phyloP scores from a whole-genome alignment of 176 grass and related monocot genomes.

The Juncus effusus region DNA sequence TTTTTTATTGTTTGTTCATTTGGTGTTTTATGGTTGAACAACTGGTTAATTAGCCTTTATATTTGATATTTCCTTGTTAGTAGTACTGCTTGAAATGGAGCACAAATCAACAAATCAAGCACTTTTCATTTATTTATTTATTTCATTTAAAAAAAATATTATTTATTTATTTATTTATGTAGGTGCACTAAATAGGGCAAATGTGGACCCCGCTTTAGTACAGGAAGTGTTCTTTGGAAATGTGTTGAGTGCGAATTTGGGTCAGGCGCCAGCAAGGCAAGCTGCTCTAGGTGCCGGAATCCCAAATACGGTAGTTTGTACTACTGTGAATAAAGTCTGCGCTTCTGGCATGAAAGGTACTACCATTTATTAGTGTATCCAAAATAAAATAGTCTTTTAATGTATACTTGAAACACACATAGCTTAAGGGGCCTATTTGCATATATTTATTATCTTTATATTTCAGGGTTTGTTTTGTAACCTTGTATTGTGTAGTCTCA shows the following conservation, averaged over 20 bases:
- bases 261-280: slow-evolving; percentile 83
- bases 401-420: too few species aligned
- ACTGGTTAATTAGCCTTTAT: too few species aligned
- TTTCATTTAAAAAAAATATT: background rate
- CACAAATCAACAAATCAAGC: too few species aligned
- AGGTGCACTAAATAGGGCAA: slow-evolving; percentile 75
- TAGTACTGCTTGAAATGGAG: too few species aligned
- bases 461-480: background rate
- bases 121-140: too few species aligned
- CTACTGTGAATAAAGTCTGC: slow-evolving; percentile 83
- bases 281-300: slow-evolving; percentile 85
- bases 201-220: slow-evolving; percentile 67
- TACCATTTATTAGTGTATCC: background rate
- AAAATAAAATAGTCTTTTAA: too few species aligned
- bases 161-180: background rate
- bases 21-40: too few species aligned
- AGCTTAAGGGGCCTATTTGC: too few species aligned
- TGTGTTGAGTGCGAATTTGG: slow-evolving; percentile 94
- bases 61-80: too few species aligned
- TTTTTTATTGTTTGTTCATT: too few species aligned
- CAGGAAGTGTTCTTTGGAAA: slow-evolving; percentile 93
- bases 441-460: background rate
- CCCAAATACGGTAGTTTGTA: slow-evolving; percentile 80
- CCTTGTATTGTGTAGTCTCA: background rate
- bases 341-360: slow-evolving; percentile 95